Evolutionary conservation across 2,329 filamentous ascomycete genomes (phyloP).

Genomic region (Xylariomycetidae sp.): DNA sequence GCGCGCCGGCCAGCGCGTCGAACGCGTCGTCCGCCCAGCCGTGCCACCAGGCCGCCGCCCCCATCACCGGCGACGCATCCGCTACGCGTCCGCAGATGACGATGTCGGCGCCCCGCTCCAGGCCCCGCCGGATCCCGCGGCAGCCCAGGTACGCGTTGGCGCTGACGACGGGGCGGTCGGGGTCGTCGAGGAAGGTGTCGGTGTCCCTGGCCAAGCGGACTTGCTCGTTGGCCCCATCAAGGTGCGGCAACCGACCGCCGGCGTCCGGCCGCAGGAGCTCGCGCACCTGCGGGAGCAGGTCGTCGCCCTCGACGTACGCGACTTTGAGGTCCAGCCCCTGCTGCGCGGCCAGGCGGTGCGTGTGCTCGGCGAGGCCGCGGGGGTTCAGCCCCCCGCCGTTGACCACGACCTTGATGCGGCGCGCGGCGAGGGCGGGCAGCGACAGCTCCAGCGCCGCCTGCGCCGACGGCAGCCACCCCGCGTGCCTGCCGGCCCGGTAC

Average conservation of each 20-base stretch:
- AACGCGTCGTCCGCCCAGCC: constrained; percentile 40
- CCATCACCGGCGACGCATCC: constrained; percentile 48
- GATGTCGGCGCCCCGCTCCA: constrained; percentile 38
- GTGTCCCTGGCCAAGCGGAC: constrained; percentile 34
- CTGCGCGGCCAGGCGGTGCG: constrained; percentile 36
- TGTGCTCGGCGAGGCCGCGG: constrained; percentile 44
- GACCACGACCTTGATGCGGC: constrained; percentile 44
- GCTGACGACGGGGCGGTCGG: constrained; percentile 25
- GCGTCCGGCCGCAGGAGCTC: constrained; percentile 13
- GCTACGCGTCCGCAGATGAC: constrained; percentile 43
- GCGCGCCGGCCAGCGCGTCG: constrained; percentile 41
- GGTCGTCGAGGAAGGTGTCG: constrained; percentile 22
- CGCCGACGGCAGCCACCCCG: constrained; percentile 32
- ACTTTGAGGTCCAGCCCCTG: constrained; percentile 11
- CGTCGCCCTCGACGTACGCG: constrained; percentile 25
- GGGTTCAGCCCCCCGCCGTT: constrained; percentile 51
- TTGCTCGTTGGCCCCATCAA: constrained; percentile 29
- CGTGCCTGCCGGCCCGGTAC: constrained; percentile 21
- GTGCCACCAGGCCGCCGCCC: constrained; percentile 50
- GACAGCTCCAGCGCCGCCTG: constrained; percentile 20
- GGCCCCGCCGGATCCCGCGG: constrained; percentile 37
- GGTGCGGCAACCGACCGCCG: constrained; percentile 22
- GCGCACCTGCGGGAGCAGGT: constrained; percentile 27
- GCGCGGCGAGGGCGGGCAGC: constrained; percentile 24
- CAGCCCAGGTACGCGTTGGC: constrained; percentile 49